Conservation (phyloP, 2,329 filamentous ascomycete genomes). For the Arthroderma sp. region DNA sequence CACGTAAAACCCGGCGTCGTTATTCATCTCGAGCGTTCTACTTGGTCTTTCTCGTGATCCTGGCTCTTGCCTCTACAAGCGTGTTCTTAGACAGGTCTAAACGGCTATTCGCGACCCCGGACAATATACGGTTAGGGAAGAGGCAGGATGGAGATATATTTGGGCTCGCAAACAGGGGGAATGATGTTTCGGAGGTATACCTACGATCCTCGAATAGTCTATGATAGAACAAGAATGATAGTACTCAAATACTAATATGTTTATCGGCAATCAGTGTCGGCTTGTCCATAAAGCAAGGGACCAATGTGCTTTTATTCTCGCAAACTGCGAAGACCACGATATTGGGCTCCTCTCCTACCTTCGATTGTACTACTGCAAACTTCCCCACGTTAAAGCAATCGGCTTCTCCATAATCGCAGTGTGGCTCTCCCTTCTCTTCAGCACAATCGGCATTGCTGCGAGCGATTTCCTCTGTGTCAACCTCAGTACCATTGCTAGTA, state of each 20-base stretch:
- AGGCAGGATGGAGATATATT: conserved; percentile 16
- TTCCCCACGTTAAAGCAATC: conserved; percentile 54
- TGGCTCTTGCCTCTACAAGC: conserved; percentile 20
- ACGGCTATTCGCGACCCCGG: background rate
- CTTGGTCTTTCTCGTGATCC: conserved; percentile 29
- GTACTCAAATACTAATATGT: too few relatives aligned
- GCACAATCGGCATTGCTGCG: conserved; percentile 91
- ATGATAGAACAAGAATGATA: too few relatives aligned
- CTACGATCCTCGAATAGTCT: conserved; percentile 1
- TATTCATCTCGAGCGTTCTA: conserved; percentile 36
- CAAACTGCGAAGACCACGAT: conserved; percentile 77
- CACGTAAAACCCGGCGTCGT: conserved; percentile 15
- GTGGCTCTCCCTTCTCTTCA: conserved; percentile 85
- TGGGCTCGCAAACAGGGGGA: background rate
- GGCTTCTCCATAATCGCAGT: conserved; percentile 65
- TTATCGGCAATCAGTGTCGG: conserved; percentile 46
- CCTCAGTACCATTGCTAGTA: conserved; percentile 76
- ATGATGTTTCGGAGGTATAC: conserved; percentile 7
- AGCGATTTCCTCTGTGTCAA: conserved; percentile 99
- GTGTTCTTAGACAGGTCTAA: conserved; percentile 10
- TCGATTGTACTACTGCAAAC: conserved; percentile 74
- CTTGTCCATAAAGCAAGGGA: conserved; percentile 64
- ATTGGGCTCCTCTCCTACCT: conserved; percentile 83
- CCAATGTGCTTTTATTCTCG: conserved; percentile 73
- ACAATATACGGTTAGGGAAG: conserved; percentile 7